Percentiles rank a stretch among this genome's conserved stretches.
These are phyloP conservation scores for Cladophialophora chaetospira DNA, from an alignment of 2,329 filamentous ascomycete genomes.

Conservation along the genomic window DNA sequence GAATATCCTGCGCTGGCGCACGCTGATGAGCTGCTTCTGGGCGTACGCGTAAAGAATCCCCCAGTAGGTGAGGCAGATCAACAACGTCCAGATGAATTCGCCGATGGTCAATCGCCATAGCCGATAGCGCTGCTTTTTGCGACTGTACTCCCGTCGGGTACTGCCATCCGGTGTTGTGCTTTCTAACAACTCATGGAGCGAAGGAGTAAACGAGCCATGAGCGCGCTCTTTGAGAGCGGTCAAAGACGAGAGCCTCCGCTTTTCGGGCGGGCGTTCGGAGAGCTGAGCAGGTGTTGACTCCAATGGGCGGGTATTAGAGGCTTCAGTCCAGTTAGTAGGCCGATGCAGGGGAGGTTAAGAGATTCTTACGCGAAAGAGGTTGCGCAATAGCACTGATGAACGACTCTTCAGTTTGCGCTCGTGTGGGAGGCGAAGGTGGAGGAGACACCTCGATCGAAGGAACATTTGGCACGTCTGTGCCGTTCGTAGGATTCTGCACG, in stretches of 20 bases:
- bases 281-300: background rate
- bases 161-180: constrained; percentile 2
- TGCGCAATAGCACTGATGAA: background rate
- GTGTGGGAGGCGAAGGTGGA: constrained; percentile 1
- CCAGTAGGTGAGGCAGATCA: constrained; percentile 23
- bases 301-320: background rate
- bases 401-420: background rate
- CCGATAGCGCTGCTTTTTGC: constrained; percentile 22
- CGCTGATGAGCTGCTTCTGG: constrained; percentile 13
- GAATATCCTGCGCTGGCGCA: constrained; percentile 25
- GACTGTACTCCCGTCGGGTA: constrained; percentile 21
- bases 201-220: constrained; percentile 19
- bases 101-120: constrained; percentile 27
- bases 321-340: constrained; percentile 11
- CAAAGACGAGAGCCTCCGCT: constrained; percentile 14
- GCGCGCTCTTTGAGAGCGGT: constrained; percentile 15
- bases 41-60: constrained; percentile 25
- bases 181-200: constrained; percentile 20
- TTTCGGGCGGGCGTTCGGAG: background rate
- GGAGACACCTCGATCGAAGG: constrained; percentile 9
- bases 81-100: constrained; percentile 26
- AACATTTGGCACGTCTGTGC: background rate
- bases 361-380: constrained; percentile 10
- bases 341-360: background rate
- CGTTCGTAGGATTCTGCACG: background rate